Evolutionary conservation across 1,139 yeast species (phyloP), one percentile per base, ranked within the genome.

Genomic region (Geotrichum siamense): DNA sequence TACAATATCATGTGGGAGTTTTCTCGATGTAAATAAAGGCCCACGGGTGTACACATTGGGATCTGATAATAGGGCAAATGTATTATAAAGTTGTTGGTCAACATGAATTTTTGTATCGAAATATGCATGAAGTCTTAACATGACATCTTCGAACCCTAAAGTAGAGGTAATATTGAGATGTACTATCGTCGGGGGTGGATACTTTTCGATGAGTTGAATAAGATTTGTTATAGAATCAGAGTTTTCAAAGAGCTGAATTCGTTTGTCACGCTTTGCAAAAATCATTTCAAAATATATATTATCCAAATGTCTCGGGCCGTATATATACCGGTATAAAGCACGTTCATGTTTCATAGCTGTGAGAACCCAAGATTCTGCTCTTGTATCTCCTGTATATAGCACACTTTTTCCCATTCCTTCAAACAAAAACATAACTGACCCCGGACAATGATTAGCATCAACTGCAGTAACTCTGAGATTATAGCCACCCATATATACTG

Each of bases 371-470:
- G 53, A 39, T 52, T 78, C 84, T 1, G 80, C 80, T 37, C 82
- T 62, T 8, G 76, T 49, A 53, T 79, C 84, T 2, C 84, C 85
- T 0, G 83, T 78, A 16, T 70, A 62, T 3, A 78, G 58, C 1
- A 77, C 71, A 0, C 74, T 57, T 12, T 52, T 56, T 16, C 53
- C 52, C 1, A 39, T 35, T 2, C 63, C 57, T 51, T 76, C 76
- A 1, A 79, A 51, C 31, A 78, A 63, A 48, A 75, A 71, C 79
- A 78, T 75, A 3, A 68, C 65, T 2, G 82, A 68, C 1, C 84
- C 85, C 3, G 82, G 79, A 53, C 84, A 79, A 53, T 79, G 85
- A 52, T 78, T 71, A 0, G 78, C 64, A 27, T 58, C 62, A 5
- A 66, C 45, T 4, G 64, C 52, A 1, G 68, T 64, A 4, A 64